Evolutionary conservation across 75 land plant species (phyloP), one percentile per base, ranked within the genome.

Genomic region (Gnetum montanum): DNA sequence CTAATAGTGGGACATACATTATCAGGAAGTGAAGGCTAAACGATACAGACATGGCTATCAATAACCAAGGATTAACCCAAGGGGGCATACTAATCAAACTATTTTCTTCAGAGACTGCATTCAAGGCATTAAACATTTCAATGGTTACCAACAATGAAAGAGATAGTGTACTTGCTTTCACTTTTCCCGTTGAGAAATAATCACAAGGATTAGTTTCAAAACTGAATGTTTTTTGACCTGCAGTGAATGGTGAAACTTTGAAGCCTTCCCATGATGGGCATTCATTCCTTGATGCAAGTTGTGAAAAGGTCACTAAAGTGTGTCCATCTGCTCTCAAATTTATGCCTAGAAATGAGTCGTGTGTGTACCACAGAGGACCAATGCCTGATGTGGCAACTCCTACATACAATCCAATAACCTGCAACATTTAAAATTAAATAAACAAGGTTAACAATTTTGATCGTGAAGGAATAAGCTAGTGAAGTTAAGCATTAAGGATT

Each of bases 91-190:
- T 66, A 1, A 84, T 19, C 35, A 91, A 55, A 76, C 93, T 91
- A 45, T 68, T 78, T 61, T 91, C 80, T 62, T 91, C 97, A 4
- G 97, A 91, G 3, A 90, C 80, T 8, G 97, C 97, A 55, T 91
- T 91, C 11, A 91, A 65, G 4, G 97, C 78, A 56, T 91, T 91
- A 72, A 91, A 88, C 94, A 91, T 88, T 68, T 91, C 97, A 31
- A 91, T 91, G 4, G 85, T 73, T 33, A 91, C 97, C 60, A 91
- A 58, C 22, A 91, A 88, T 41, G 97, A 91, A n/a, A 91, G 68
- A 1, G 97, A 88, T 2, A 91, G 83, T 15, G 97, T 91, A 54
- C 76, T 75, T 23, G 97, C 94, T 74, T 91, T 91, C n/a, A 84
- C 82, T 67, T 81, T 91, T 25, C 97, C 97, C 6, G 47, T 48